Evolutionary conservation across 2,329 filamentous ascomycete species (phyloP).

Genomic region (Acrocalymma vagum): DNA sequence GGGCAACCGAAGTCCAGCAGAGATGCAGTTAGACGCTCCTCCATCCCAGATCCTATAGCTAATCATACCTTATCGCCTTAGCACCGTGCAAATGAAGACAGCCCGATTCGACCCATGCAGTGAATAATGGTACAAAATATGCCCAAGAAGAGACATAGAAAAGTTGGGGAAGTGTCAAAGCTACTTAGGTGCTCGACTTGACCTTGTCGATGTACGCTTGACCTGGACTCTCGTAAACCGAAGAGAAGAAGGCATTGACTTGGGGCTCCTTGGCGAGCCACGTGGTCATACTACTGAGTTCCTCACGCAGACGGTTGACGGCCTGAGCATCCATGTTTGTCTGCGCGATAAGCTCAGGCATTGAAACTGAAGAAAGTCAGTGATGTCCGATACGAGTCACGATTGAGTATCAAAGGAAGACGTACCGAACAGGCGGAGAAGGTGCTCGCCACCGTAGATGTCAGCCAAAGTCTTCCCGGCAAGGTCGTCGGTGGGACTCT

Average conservation of each 20-base stretch:
- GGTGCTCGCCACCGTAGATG: slow-evolving; percentile 91
- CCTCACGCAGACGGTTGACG: slow-evolving; percentile 86
- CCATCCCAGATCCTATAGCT: no score
- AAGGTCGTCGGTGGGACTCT: slow-evolving; percentile 66
- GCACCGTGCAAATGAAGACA: slow-evolving; percentile 17
- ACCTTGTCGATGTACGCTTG: slow-evolving; percentile 77
- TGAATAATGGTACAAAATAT: slow-evolving; percentile 19
- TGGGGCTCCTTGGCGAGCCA: slow-evolving; percentile 79
- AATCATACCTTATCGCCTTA: slow-evolving; percentile 16
- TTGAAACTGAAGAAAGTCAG: slow-evolving; percentile 68
- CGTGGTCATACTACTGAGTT: slow-evolving; percentile 83
- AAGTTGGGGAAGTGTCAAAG: background rate
- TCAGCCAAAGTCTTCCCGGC: slow-evolving; percentile 78
- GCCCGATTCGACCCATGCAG: slow-evolving; percentile 18
- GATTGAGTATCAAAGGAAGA: slow-evolving; percentile 13
- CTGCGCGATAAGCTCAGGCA: slow-evolving; percentile 93
- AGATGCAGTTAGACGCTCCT: no score
- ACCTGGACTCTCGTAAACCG: slow-evolving; percentile 76
- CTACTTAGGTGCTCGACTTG: slow-evolving; percentile 42
- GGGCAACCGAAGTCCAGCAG: no score
- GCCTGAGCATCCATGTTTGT: slow-evolving; percentile 98
- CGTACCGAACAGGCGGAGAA: slow-evolving; percentile 87
- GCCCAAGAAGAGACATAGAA: slow-evolving; percentile 5
- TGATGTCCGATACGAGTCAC: background rate
- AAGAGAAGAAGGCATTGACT: slow-evolving; percentile 78